These are phyloP conservation scores for Herpetospermum pedunculosum DNA, from an alignment of 306 rosid species.

Conservation along the genomic window DNA sequence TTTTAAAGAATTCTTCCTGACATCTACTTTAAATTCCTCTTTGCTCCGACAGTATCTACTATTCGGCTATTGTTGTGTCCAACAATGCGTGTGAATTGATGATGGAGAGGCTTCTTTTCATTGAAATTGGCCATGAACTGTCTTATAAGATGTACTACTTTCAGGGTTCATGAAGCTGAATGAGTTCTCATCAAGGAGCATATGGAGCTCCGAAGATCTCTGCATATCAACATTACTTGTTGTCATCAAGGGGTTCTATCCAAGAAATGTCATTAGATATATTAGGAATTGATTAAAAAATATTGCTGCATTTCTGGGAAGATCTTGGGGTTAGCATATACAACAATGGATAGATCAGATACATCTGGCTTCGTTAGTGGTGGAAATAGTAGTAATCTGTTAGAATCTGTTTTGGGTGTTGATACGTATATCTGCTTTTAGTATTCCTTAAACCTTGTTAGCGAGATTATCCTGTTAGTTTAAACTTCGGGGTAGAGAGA, in stretches of 20 bases:
- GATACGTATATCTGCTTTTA: conserved; percentile 21
- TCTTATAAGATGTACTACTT: conserved; percentile 9
- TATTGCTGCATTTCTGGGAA: conserved; percentile 9
- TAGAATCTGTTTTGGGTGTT: conserved; percentile 24
- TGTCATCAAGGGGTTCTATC: conserved; percentile 73
- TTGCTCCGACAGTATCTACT: neutral
- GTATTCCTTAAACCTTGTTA: conserved; percentile 24
- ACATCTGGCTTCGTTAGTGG: conserved; percentile 91
- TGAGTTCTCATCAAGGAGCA: conserved; percentile 57
- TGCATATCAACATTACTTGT: conserved; percentile 25
- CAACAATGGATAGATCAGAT: conserved; percentile 71
- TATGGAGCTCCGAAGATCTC: conserved; percentile 50
- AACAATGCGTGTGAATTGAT: neutral
- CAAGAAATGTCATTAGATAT: conserved; percentile 86
- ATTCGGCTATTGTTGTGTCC: neutral
- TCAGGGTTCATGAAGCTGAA: conserved; percentile 74
- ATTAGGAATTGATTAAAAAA: conserved; percentile 11
- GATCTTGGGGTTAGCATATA: conserved; percentile 14
- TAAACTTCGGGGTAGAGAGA: conserved; percentile 24
- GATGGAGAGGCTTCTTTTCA: conserved; percentile 2
- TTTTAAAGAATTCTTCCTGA: conserved; percentile 1
- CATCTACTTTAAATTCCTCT: neutral
- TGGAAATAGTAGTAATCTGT: conserved; percentile 27
- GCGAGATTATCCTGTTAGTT: conserved; percentile 26
- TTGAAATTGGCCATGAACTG: neutral